Base-by-base conservation (phyloP, 306 rosid genomes). In the Acacia melanoxylon region DNA sequence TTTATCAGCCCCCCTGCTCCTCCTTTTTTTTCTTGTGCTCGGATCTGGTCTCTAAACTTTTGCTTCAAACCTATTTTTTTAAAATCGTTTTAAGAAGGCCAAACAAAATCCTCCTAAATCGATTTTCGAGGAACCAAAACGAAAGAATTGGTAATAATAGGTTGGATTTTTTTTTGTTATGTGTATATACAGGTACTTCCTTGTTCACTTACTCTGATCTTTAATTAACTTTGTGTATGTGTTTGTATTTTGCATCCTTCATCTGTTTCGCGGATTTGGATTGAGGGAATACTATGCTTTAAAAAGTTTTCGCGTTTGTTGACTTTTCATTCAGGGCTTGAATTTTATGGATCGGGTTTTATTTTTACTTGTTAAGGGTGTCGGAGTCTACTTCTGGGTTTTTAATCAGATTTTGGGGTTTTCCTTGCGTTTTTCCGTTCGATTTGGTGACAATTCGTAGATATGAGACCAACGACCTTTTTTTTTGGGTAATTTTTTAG, bases 301-400 rank as follows among this genome's bases (percentile, higher is more conserved):
- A 8, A 31, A 17, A 66, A 15, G 1, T 4, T 17, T 35, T 83
- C 5, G 14, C 51, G 35, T 24, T 2, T 44, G 45, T 62, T 72
- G 77, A 69, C 59, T 71, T 65, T 46, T 15, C 14, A 15, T 74
- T 78, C 31, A 2, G 58, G 76, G 46, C 42, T 63, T 68, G 66
- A 35, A 80, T 75, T 76, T 25, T 37, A 20, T 68, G 77, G 87
- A 88, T 88, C 91, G 78, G 80, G 81, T 4, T 19, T 61, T 49
- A 10, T 59, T 71, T 48, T 75, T 70, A 61, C 58, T 62, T 68
- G 68, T 52, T 44, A 13, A 74, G 19, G 8, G n/a, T 40, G 35
- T 73, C 9, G 59, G 68, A 76, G 68, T 40, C 0, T 14, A 8
- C 62, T 68, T 51, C 72, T 27, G 6, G 59, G 16, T 33, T 56